Evolutionary conservation across 192 early-diverging fungal genomes (phyloP).

Genomic region (Haplosporangium gracile): DNA sequence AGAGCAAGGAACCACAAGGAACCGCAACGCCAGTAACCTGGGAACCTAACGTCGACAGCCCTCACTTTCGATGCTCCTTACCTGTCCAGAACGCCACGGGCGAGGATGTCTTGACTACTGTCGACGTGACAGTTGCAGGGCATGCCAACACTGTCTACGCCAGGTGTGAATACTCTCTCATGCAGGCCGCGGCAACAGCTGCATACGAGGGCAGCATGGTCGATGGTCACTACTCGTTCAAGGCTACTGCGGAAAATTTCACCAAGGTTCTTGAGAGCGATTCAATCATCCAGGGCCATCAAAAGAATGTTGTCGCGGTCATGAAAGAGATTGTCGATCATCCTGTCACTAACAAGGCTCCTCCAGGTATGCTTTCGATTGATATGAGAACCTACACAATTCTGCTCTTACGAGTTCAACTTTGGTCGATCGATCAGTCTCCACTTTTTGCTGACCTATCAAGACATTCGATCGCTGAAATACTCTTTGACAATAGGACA

Average conservation of each 20-base stretch:
- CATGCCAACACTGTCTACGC: slow-evolving; percentile 4
- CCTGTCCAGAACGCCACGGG: neutral
- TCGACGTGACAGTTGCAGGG: slow-evolving; percentile 31
- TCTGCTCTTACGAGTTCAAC: neutral
- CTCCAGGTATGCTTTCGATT: neutral
- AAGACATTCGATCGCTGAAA: too few species aligned
- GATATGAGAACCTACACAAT: neutral
- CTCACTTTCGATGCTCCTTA: slow-evolving; percentile 21
- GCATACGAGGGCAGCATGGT: neutral
- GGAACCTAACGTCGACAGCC: neutral
- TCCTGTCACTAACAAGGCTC: neutral
- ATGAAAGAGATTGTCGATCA: slow-evolving; percentile 16
- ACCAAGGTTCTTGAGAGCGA: slow-evolving; percentile 7
- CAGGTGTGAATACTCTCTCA: slow-evolving; percentile 12
- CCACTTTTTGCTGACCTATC: neutral
- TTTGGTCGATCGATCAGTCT: neutral
- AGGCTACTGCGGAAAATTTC: slow-evolving; percentile 20
- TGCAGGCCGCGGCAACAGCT: slow-evolving; percentile 3
- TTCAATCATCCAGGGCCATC: slow-evolving; percentile 11
- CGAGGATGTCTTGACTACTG: neutral
- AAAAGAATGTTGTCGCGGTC: slow-evolving; percentile 17
- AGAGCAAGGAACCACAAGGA: too few species aligned
- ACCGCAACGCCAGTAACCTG: neutral
- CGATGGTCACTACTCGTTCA: neutral
- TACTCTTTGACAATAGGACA: neutral